Evolutionary conservation across 805 yeast genomes (phyloP).

Genomic region (Torulaspora franciscae): DNA sequence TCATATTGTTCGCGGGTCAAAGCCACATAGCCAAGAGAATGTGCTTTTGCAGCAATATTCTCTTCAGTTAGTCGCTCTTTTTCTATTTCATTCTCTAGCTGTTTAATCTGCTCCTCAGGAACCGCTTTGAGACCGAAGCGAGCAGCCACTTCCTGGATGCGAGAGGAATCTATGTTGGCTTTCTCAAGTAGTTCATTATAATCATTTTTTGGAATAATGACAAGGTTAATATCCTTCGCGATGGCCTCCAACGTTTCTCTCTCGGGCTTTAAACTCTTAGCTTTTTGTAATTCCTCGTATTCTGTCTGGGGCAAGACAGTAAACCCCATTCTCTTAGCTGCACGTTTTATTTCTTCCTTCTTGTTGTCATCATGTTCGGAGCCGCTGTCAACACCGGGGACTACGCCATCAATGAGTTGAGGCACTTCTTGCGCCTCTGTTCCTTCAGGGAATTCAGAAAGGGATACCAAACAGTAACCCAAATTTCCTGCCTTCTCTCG

Average conservation of each 20-base stretch:
- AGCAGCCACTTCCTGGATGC: constrained; percentile 11
- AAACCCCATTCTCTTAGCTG: constrained; percentile 18
- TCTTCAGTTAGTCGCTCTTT: constrained; percentile 11
- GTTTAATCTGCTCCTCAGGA: constrained; percentile 6
- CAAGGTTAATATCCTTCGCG: constrained; percentile 7
- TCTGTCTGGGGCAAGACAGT: constrained; percentile 22
- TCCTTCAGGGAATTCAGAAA: background rate
- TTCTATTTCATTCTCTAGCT: constrained; percentile 9
- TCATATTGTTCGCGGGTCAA: constrained; percentile 14
- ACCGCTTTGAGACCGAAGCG: constrained; percentile 12
- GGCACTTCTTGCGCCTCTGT: constrained; percentile 1
- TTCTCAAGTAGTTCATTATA: constrained; percentile 5
- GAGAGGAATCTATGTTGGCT: constrained; percentile 4
- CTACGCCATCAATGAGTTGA: background rate
- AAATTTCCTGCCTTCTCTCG: constrained; percentile 10
- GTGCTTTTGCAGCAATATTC: constrained; percentile 16
- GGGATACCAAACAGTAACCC: constrained; percentile 18
- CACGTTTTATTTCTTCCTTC: background rate
- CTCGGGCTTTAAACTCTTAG: background rate
- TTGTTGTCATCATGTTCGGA: background rate
- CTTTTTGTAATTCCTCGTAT: constrained; percentile 14
- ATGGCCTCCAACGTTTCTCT: constrained; percentile 3
- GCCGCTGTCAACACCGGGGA: constrained; percentile 3
- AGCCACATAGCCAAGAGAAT: constrained; percentile 20
- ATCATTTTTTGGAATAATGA: constrained; percentile 2